Base-by-base conservation (phyloP, 495 filamentous ascomycete genomes). In the Trichodelitschia bisporula region DNA sequence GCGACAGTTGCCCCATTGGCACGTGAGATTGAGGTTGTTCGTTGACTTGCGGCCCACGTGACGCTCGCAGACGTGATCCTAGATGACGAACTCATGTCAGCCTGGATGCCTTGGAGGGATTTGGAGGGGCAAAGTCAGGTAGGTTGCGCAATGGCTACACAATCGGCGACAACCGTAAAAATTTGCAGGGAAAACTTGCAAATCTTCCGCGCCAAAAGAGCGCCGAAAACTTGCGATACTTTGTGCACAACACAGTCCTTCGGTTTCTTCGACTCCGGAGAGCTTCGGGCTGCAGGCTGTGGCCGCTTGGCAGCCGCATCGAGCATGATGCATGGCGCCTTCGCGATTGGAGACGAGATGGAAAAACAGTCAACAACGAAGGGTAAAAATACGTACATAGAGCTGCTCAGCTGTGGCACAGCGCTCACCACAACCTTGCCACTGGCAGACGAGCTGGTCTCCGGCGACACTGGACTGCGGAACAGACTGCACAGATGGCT, bases 31-130 rank as follows among this genome's bases (percentile, higher is more conserved):
- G 38, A 99, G 61, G 53, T 99, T 99, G 58, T 95, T 95, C 39
- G 89, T 99, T 59, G 75, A 84, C 59, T 95, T 95, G 49, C 89
- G 77, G 39, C 89, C 89, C 43, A 99, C 83, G 55, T 99, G 89
- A 45, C 76, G 77, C 50, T 99, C 89, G 57, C 89, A 99, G 40
- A 99, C 78, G 48, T 99, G 89, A 40, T 95, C 89, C 84, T 97
- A 46, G 17, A 15, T 16, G 30, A 25, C 3, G 12, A 13, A 31
- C 12, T 15, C 15, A 18, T 34, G 31, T 38, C 30, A 30, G 37
- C 42, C 33, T 15, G 27, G 26, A 16, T n/a, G 12, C 27, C 26
- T 24, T 29, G 28, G 26, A 30, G 31, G 28, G 37, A n/a, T n/a
- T n/a, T n/a, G n/a, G n/a, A n/a, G n/a, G n/a, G n/a, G n/a, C n/a